Base-by-base conservation (phyloP, 202 grass and related monocot species). In the Bolboschoenoplectus hybrid region DNA sequence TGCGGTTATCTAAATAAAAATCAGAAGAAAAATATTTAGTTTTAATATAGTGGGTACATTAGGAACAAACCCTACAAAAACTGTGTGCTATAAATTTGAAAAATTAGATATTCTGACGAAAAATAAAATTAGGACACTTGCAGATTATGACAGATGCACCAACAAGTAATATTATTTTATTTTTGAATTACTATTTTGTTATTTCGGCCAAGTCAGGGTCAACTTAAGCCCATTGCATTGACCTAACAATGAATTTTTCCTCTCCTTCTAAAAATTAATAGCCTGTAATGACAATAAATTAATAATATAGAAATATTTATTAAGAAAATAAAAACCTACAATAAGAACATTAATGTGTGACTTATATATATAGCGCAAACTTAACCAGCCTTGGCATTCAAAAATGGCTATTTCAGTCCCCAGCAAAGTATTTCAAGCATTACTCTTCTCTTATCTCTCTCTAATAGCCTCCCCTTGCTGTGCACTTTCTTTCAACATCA, bases 401-500 rank as follows among this genome's bases (percentile, higher is more conserved):
- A 36, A n/a, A n/a, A 71, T 71, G 67, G 40, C 67, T 16, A 9
- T 39, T 19, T 9, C 14, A 71, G 16, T 17, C 39, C 2, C 2
- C 5, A 69, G 1, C 12, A 70, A 19, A 19, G 67, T 4, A 67
- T 39, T 39, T 39, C 32, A 39, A 67, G 64, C 35, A 35, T 17
- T 40, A 1, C 67, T 71, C 71, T 12, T 67, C 19, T 17, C 82
- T 35, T 85, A 32, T 3, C 4, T 62, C 1, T 51, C 45, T 43
- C 32, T 34, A 73, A 10, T 87, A 58, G 35, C 5, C 70, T 35
- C 34, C 56, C 17, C 13, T 13, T 64, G 9, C 14, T 58, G 2
- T 36, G 46, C 82, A 45, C 61, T 91, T 13, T 82, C 51, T 84
- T 88, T 91, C 83, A 17, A 79, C 86, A 2, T 84, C 43, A 16